Evolutionary conservation across 257 asterid species (phyloP).

Genomic region (Orobanche coerulescens): DNA sequence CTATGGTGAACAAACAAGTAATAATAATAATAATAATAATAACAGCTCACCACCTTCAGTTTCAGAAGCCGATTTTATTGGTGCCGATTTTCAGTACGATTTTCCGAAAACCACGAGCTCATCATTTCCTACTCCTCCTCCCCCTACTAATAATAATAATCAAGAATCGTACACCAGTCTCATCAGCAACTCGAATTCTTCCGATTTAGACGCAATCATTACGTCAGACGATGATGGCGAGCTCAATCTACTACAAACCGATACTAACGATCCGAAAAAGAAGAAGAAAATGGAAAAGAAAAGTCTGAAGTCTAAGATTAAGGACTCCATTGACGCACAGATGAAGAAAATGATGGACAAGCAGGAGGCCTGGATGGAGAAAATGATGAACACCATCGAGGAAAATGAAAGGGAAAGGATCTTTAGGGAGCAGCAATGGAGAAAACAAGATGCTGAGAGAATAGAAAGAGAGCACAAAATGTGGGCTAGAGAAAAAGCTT

Average conservation of each 20-base stretch:
- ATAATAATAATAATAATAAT: neutral
- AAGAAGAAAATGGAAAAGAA: slow-evolving; percentile 28
- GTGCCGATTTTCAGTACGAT: slow-evolving; percentile 23
- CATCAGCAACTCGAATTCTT: slow-evolving; percentile 48
- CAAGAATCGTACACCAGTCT: slow-evolving; percentile 48
- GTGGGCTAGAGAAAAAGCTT: slow-evolving; percentile 71
- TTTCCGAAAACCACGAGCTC: slow-evolving; percentile 14
- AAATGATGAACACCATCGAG: slow-evolving; percentile 57
- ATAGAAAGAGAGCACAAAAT: slow-evolving; percentile 54
- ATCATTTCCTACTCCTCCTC: no score
- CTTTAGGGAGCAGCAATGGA: slow-evolving; percentile 67
- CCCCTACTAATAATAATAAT: slow-evolving; percentile 24
- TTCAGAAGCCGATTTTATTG: slow-evolving; percentile 27
- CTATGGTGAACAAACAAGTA: slow-evolving; percentile 42
- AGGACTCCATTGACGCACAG: slow-evolving; percentile 49
- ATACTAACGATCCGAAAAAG: slow-evolving; percentile 18
- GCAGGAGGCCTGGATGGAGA: slow-evolving; percentile 80
- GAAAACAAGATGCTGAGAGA: slow-evolving; percentile 56
- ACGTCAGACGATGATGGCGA: slow-evolving; percentile 43
- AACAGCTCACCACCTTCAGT: slow-evolving; percentile 23
- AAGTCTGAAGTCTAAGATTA: slow-evolving; percentile 54
- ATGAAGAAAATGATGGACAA: slow-evolving; percentile 66
- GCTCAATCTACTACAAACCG: slow-evolving; percentile 4
- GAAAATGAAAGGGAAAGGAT: slow-evolving; percentile 62
- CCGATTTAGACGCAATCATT: slow-evolving; percentile 31